Evolutionary conservation across 2,329 filamentous ascomycete genomes (phyloP), one percentile per base, ranked within the genome.

Genomic region (Clonostachys chloroleuca): DNA sequence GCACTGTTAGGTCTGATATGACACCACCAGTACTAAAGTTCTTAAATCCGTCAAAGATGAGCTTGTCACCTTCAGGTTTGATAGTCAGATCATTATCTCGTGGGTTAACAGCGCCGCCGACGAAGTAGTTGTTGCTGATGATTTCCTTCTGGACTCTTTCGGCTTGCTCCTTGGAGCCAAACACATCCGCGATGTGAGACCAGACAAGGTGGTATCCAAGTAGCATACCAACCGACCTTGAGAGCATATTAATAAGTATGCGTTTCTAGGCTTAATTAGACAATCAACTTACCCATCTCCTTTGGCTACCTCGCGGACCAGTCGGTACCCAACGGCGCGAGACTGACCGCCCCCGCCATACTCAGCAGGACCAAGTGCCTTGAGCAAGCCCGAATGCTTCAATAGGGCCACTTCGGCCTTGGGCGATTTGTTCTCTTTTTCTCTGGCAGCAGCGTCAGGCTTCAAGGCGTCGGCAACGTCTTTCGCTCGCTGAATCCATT

Each of bases 21-120:
- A 84, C 81, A 24, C 82, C 83, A 1, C 83, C 83, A 0, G 83
- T 87, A 56, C 83, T 86, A 69, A 86, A 86, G 62, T 78, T 71
- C 60, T 87, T 87, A 61, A 71, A 73, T 2, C 83, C 81, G 49
- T 78, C 77, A 60, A 83, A 86, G 3, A 82, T 59, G 13, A 86
- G 59, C 3, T 73, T 64, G 5, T 81, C 75, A 2, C 76, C 79
- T 1, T 80, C 69, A 2, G 69, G 61, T 0, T 69, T 78, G 50
- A 84, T 81, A 33, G 70, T 75, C 9, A 84, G 62, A 53, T 86
- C 81, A 37, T 67, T 79, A 56, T 86, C 81, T 5, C 83, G 75
- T 1, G 81, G 82, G 52, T 86, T 86, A 17, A 86, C 83, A 0
- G 83, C 78, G 20, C 78, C 83, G 8, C 83, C 81, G 13, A 86